Conservation (phyloP, 2,329 filamentous ascomycete genomes). For the Trichoderma arundinaceum region DNA sequence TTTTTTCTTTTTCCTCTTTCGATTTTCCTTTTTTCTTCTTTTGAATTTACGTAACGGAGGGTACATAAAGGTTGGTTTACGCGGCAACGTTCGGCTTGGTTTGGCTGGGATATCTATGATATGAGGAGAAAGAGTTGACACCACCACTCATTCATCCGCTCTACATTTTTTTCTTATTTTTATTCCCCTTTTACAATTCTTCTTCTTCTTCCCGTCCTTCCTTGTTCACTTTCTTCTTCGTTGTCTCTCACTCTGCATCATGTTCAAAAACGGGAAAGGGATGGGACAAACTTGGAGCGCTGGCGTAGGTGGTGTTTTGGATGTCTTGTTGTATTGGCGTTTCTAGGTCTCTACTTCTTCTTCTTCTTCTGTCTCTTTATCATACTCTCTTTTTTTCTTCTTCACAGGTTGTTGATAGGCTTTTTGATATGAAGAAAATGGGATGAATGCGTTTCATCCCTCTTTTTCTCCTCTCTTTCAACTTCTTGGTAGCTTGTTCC, state of each 20-base stretch:
- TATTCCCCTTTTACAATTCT: not conserved
- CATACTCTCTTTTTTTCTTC: constrained; percentile 4
- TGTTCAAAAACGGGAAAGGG: not conserved
- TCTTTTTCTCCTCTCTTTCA: not conserved
- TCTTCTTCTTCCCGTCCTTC: not conserved
- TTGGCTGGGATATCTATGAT: constrained; percentile 8
- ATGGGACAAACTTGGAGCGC: constrained; percentile 19
- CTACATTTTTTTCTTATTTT: not conserved
- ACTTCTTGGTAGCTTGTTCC: not conserved
- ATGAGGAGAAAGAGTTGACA: not conserved
- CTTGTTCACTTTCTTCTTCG: not conserved
- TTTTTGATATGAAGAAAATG: constrained; percentile 9
- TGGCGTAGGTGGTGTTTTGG: constrained; percentile 33
- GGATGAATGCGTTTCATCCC: not conserved
- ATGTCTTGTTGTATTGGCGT: constrained; percentile 19
- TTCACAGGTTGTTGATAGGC: constrained; percentile 10
- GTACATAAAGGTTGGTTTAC: constrained; percentile 11
- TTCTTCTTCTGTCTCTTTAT: constrained; percentile 3
- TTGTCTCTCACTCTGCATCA: constrained; percentile 5
- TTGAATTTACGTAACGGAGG: constrained; percentile 9
- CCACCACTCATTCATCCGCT: not conserved
- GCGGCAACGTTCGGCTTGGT: not conserved
- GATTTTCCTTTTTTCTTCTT: constrained; percentile 23
- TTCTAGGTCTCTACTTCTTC: not conserved
- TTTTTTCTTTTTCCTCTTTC: constrained; percentile 1